phyloP scores from a whole-genome alignment of 192 early-diverging fungal species.

The Podila verticillata region DNA sequence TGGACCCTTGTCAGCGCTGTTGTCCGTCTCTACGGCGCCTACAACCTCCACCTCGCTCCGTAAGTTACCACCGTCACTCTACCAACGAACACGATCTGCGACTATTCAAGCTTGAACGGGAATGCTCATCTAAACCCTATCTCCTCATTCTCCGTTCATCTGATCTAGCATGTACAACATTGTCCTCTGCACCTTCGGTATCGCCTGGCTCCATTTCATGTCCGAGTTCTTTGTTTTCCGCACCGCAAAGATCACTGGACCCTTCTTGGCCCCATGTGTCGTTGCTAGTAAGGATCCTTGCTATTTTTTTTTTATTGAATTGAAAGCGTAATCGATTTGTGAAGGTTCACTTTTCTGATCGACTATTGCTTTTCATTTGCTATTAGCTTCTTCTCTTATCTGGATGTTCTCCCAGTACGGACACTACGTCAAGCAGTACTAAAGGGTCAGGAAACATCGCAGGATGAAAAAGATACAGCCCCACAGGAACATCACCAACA shows the following conservation, averaged over 20 bases:
- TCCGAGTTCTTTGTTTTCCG: conserved; percentile 73
- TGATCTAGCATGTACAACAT: conserved; percentile 63
- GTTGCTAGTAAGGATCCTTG: conserved; percentile 64
- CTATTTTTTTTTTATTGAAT: background rate
- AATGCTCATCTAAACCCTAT: background rate
- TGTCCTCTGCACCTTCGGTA: conserved; percentile 73
- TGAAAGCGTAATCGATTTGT: background rate
- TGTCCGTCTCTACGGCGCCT: conserved; percentile 87
- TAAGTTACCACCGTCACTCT: conserved; percentile 50
- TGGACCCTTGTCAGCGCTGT: conserved; percentile 89
- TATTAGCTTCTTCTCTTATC: conserved; percentile 42
- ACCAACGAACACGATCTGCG: background rate
- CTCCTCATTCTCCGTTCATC: conserved; percentile 3
- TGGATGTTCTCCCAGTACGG: conserved; percentile 53
- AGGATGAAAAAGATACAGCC: no score
- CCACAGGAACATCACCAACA: background rate
- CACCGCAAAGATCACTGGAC: conserved; percentile 67
- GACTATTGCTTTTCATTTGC: background rate
- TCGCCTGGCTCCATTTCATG: conserved; percentile 75
- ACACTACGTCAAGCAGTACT: conserved; percentile 46
- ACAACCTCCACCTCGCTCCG: conserved; percentile 78
- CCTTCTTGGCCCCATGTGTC: conserved; percentile 71
- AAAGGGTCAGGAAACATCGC: background rate
- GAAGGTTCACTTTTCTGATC: background rate
- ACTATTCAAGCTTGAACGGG: background rate